phyloP scores from a whole-genome alignment of 495 filamentous ascomycete genomes.

The Penicillium turbatum region DNA sequence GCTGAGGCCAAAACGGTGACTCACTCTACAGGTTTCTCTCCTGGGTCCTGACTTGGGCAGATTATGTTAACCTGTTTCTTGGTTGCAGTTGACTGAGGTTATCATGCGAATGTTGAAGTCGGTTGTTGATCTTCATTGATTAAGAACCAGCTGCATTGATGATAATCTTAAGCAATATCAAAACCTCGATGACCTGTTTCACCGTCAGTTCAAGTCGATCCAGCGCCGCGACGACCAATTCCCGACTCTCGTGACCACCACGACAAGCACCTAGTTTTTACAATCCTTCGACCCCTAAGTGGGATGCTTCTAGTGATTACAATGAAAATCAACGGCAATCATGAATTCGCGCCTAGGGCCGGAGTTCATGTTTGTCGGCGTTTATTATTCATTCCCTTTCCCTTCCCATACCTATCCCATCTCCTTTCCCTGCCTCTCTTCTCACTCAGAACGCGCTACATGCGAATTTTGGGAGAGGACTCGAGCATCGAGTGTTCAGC shows the following conservation, averaged over 20 bases:
- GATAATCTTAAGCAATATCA: not conserved
- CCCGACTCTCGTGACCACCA: not conserved
- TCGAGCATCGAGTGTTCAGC: not conserved
- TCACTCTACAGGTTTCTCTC: slow-evolving; percentile 3
- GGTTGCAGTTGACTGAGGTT: not conserved
- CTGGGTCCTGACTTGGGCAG: not conserved
- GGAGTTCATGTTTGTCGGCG: slow-evolving; percentile 1
- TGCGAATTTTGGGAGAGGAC: slow-evolving; percentile 45
- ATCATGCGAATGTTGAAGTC: not conserved
- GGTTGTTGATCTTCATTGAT: not conserved
- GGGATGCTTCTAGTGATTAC: slow-evolving; percentile 8
- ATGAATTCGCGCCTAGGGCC: not conserved
- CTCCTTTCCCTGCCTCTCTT: slow-evolving; percentile 29
- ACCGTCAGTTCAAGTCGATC: not conserved
- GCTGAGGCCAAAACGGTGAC: not conserved
- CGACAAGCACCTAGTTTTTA: slow-evolving; percentile 6
- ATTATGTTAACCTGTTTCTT: not conserved
- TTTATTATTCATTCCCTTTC: slow-evolving; percentile 6
- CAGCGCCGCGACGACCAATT: not conserved
- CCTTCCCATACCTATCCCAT: no score
- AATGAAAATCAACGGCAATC: slow-evolving; percentile 2
- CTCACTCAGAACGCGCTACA: slow-evolving; percentile 44
- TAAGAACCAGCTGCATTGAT: not conserved
- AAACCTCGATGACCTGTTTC: not conserved
- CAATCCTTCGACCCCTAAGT: not conserved